Evolutionary conservation across 2,329 filamentous ascomycete species (phyloP), one percentile per base, ranked within the genome.

Genomic region (Hirsutella thompsonii): DNA sequence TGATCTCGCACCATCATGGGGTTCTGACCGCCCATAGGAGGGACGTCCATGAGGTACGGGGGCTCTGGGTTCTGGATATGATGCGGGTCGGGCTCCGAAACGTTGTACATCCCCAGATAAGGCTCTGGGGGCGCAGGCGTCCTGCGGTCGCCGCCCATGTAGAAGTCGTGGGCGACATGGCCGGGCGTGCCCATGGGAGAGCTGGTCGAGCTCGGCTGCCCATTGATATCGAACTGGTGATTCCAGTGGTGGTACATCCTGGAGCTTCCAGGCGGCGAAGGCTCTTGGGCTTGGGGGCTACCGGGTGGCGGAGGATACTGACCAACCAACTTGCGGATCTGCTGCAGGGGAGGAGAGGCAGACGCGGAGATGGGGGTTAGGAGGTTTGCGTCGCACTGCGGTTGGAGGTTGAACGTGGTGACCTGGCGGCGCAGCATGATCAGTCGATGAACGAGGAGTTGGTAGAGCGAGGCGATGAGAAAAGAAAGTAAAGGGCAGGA

Each of bases 281-380:
- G 67, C 40, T 67, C 66, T 45, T 71, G 68, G 8, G 61, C 51
- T 34, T 51, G 56, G 23, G 61, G 49, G 28, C 55, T 55, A 18
- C 54, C 52, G 30, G 58, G 54, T n/a, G 61, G 59, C 14, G 59
- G 51, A 36, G 50, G 62, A 46, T 68, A 70, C 21, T 59, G 54
- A 43, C 58, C 55, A 49, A 60, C 56, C 38, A 62, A 56, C 47
- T 70, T 69, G 41, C 55, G 55, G 39, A 58, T 59, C 42, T 70
- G 66, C 40, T 63, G 59, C 35, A 70, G 49, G 38, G 66, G 64
- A 40, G 70, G 70, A 26, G 70, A 74, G 21, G 58, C 63, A 42
- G 61, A 59, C 37, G 60, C 59, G 37, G 71, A 73, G n/a, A 66
- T 64, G 20, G 72, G 70, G n/a, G 70, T 72, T 38, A 71, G 55